Evolutionary conservation across 495 filamentous ascomycete species (phyloP).

Genomic region (Annulohypoxylon stygium): DNA sequence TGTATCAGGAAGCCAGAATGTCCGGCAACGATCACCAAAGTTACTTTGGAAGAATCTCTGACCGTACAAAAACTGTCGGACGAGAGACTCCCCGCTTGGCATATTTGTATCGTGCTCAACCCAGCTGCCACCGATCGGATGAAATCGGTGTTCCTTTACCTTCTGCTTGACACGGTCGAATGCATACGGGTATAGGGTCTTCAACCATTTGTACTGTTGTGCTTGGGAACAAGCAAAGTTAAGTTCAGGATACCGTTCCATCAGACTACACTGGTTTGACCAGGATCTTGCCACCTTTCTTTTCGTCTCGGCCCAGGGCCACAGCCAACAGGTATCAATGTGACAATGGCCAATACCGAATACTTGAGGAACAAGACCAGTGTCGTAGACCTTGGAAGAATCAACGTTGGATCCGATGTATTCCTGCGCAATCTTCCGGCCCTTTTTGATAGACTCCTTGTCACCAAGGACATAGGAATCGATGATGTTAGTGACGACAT

Average conservation of each 20-base stretch:
- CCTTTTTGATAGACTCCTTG: constrained; percentile 80
- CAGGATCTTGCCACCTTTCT: constrained; percentile 96
- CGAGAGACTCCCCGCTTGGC: constrained; percentile 92
- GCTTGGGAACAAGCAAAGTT: constrained; percentile 92
- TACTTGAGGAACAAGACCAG: constrained; percentile 77
- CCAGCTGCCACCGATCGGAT: constrained; percentile 97
- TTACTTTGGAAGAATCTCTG: constrained; percentile 94
- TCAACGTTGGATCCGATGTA: constrained; percentile 87
- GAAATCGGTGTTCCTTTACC: constrained; percentile 90
- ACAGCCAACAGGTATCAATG: constrained; percentile 98
- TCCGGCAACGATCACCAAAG: constrained; percentile 88
- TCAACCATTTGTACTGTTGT: constrained; percentile 98
- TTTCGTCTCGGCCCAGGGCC: constrained; percentile 99
- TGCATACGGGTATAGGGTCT: constrained; percentile 85
- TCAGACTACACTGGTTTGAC: constrained; percentile 93
- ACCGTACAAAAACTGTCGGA: constrained; percentile 94
- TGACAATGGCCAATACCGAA: constrained; percentile 95
- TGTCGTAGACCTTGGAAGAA: constrained; percentile 85
- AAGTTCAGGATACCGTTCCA: constrained; percentile 95
- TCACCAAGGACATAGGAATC: constrained; percentile 86
- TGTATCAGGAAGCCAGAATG: constrained; percentile 98
- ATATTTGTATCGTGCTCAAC: constrained; percentile 99
- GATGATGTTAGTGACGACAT: constrained; percentile 87
- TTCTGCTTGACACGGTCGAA: constrained; percentile 92
- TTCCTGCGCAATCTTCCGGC: constrained; percentile 82